These are phyloP conservation scores for Evansstolkia leycettana DNA, from an alignment of 495 filamentous ascomycete species.

Conservation along the genomic window DNA sequence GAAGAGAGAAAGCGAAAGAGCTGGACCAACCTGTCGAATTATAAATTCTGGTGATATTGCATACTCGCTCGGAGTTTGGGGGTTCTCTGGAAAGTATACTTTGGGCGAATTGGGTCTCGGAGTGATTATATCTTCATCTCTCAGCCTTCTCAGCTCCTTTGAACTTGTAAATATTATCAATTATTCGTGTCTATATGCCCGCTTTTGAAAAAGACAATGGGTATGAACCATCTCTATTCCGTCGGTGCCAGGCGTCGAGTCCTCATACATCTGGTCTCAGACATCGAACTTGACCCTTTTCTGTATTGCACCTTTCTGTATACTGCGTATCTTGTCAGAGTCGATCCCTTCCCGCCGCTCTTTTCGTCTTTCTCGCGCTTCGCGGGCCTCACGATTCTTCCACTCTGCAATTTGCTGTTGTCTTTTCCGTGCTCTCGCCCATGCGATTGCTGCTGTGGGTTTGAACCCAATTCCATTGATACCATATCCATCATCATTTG, in stretches of 20 bases:
- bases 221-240: too few species aligned
- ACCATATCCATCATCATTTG: slow-evolving; percentile 64
- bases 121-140: slow-evolving; percentile 6
- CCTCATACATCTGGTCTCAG: slow-evolving; percentile 8
- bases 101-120: too few species aligned
- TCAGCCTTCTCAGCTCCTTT: slow-evolving; percentile 2
- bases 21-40: slow-evolving; percentile 36
- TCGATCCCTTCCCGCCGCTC: slow-evolving; percentile 43
- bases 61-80: slow-evolving; percentile 19
- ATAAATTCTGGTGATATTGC: slow-evolving; percentile 35
- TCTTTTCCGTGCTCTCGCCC: slow-evolving; percentile 60
- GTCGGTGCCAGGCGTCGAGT: too few species aligned
- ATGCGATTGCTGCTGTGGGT: slow-evolving; percentile 73
- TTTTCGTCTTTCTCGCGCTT: slow-evolving; percentile 64
- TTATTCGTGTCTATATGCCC: background rate
- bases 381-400: slow-evolving; percentile 65
- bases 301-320: slow-evolving; percentile 23
- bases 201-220: slow-evolving; percentile 1
- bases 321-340: slow-evolving; percentile 17
- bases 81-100: too few species aligned
- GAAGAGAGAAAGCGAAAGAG: slow-evolving; percentile 42
- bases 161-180: slow-evolving; percentile 2
- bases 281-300: slow-evolving; percentile 35
- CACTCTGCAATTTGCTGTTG: slow-evolving; percentile 78
- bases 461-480: slow-evolving; percentile 88